Evolutionary conservation across 768 basidiomycete genomes (phyloP), one percentile per base, ranked within the genome.

Genomic region (Panus rudis): DNA sequence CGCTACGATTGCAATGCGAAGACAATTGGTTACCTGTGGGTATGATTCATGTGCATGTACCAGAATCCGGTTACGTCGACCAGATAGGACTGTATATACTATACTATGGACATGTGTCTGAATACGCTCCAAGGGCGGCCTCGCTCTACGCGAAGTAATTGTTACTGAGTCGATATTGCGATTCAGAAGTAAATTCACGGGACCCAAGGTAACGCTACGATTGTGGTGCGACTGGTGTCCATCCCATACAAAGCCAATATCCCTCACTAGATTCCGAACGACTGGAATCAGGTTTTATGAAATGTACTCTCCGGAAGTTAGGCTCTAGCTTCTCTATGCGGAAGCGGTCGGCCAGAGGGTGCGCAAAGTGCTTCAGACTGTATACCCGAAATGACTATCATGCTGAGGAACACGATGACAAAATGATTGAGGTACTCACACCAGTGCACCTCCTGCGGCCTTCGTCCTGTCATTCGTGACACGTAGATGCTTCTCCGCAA

Each of bases 241-340:
- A 91, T 1, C 89, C 89, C 37, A 78, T 68, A 57, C 92, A 96
- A 7, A 96, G 67, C 68, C 82, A 93, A 61, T 92, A 97, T 0
- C 77, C 83, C 57, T 97, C 93, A 22, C 77, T 73, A 1, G 87
- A 91, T 45, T 83, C 82, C 1, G 73, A 53, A 6, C 92, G 72
- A 41, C 88, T 92, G 0, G 88, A 76, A n/a, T 75, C 66, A 0
- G 93, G 93, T 59, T 98, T 98, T 54, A 81, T 63, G 53, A 73
- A 79, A 14, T 69, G 62, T 1, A 96, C 87, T 14, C 69, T 61
- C 21, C 69, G 60, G 57, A 98, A 98, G 48, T 72, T 66, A 0
- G 78, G 76, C 17, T 71, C 64, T 2, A 96, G 69, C 4, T 63
- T 57, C n/a, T 70, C 55, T 23, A 64, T 63, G 8, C 80, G 71